These are phyloP conservation scores for Backusella sp. DNA, from an alignment of 192 early-diverging fungal species.

Conservation along the genomic window DNA sequence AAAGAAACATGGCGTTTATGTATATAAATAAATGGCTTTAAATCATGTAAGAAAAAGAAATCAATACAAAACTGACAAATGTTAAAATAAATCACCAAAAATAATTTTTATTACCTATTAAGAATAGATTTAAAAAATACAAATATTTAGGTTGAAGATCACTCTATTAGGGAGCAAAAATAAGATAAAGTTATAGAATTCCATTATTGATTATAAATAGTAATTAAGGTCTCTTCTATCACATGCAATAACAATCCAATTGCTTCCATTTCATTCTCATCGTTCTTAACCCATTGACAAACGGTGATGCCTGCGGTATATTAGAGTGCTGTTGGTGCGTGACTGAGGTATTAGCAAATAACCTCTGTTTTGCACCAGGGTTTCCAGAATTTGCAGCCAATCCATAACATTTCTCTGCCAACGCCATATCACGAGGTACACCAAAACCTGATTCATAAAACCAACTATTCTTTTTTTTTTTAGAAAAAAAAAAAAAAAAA, in stretches of 20 bases:
- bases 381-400: slow-evolving; percentile 28
- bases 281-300: background rate
- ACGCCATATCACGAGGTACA: slow-evolving; percentile 10
- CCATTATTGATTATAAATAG: background rate
- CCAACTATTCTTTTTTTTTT: slow-evolving; percentile 17
- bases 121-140: background rate
- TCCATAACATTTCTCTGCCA: slow-evolving; percentile 25
- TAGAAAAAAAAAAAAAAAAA: background rate
- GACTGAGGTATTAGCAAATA: background rate
- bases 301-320: background rate
- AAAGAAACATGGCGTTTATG: too few species aligned
- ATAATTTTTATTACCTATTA: background rate
- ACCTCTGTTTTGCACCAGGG: slow-evolving; percentile 10
- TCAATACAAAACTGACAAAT: background rate
- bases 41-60: background rate
- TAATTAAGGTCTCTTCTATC: background rate
- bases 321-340: background rate
- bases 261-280: background rate
- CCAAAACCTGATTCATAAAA: slow-evolving; percentile 40
- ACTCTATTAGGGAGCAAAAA: background rate
- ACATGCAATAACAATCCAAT: background rate
- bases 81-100: background rate
- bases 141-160: background rate
- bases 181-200: background rate
- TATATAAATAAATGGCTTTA: too few species aligned